Base-by-base conservation (phyloP, 2,329 filamentous ascomycete species). In the Aspergillus sp. region DNA sequence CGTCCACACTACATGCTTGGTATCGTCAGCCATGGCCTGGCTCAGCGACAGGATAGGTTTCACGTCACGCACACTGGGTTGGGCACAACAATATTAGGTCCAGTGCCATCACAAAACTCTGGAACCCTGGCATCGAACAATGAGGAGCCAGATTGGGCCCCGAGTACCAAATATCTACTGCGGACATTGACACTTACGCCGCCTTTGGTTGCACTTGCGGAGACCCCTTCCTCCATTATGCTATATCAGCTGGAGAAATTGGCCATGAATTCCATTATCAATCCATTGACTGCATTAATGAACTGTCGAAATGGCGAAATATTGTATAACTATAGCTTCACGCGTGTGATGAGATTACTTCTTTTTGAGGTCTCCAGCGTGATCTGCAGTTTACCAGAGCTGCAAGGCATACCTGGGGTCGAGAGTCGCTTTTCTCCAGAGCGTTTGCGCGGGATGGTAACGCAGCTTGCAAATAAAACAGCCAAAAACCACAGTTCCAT, bases 1-100 rank as follows among this genome's bases (percentile, higher is more conserved):
- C 83, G 89, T 24, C 95, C 95, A 2, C 85, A 84, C 55, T 96
- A 96, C 65, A 80, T 97, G 57, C 73, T 92, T 26, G 91, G 90
- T 8, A 80, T 87, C 61, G 78, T 85, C 53, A 84, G 82, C 8
- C 86, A 89, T 65, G 84, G 83, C 32, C 72, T 85, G 20, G 79
- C 82, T 56, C 70, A 75, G 5, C 57, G 56, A 38, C 72, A 73
- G 17, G 69, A 74, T 17, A 73, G 76, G 0, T 88, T 86, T 68
- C 77, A 78, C 15, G 78, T 84, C 26, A 72, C 80, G 2, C 84
- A 88, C 64, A 81, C 81, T 20, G 84, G 84, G 2, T 78, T 83
- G 50, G 86, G 86, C 3, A 83, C 83, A 15, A 82, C 85, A 12
- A 76, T 81, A 3, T 71, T 89, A 3, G 81, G 84, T 15, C 75